Conservation (phyloP, 23 red algal species). For the Chondrus crispus region DNA sequence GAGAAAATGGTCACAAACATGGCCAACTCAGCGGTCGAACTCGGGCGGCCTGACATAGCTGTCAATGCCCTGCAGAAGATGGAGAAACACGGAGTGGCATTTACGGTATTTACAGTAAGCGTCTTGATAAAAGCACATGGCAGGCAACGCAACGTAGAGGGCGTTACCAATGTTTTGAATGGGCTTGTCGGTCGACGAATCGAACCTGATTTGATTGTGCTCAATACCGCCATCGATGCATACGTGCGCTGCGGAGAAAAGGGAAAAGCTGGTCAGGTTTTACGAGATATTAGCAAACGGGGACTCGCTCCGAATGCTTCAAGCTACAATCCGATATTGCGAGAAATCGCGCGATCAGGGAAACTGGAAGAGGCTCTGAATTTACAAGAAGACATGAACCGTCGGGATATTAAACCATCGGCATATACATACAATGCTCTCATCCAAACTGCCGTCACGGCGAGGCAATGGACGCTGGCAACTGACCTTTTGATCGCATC, state of each 20-base stretch:
- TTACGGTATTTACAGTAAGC: background rate
- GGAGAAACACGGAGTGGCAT: background rate
- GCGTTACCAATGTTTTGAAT: background rate
- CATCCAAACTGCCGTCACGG: background rate
- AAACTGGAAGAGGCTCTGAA: background rate
- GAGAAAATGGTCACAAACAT: background rate
- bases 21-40: background rate
- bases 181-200: background rate
- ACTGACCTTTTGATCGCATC: background rate
- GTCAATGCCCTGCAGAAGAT: background rate
- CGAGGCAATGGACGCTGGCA: background rate
- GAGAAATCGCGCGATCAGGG: background rate
- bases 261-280: background rate
- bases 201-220: background rate
- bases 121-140: conserved; percentile 4
- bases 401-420: background rate
- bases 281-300: background rate
- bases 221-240: background rate
- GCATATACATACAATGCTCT: background rate
- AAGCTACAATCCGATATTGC: background rate
- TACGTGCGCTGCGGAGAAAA: background rate
- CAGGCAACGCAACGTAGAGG: background rate
- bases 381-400: background rate
- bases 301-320: background rate
- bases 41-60: background rate